Conservation (phyloP, 2,329 filamentous ascomycete genomes). For the Xylaria sp. region DNA sequence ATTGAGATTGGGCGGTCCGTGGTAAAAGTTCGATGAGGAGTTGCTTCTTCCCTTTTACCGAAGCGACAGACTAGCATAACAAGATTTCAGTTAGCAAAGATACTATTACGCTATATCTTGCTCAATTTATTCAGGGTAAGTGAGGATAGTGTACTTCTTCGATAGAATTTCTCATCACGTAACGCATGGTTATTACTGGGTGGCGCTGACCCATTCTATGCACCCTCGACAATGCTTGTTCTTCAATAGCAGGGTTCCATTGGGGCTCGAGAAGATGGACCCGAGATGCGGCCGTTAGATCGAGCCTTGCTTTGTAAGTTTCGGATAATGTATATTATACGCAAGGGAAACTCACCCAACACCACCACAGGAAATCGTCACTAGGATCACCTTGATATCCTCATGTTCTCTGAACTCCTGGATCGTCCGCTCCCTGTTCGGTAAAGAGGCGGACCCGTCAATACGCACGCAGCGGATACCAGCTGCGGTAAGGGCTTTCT, state of each 20-base stretch:
- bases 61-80: constrained; percentile 8
- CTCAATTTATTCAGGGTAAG: background rate
- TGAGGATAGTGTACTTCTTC: constrained; percentile 7
- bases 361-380: background rate
- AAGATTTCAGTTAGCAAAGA: background rate
- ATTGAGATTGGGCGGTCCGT: background rate
- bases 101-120: background rate
- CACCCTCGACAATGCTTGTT: constrained; percentile 5
- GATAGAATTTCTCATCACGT: constrained; percentile 8
- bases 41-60: constrained; percentile 7
- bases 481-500: background rate
- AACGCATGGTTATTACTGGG: background rate
- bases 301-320: constrained; percentile 4
- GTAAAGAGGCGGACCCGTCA: background rate
- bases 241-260: constrained; percentile 14
- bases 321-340: background rate
- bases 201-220: constrained; percentile 2
- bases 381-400: constrained; percentile 9
- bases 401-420: constrained; percentile 3
- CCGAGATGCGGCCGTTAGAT: constrained; percentile 5
- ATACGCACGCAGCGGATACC: constrained; percentile 1
- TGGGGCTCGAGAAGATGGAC: constrained; percentile 13
- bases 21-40: background rate
- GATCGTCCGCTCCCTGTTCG: background rate
- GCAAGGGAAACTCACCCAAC: background rate